Conservation (phyloP, 352 stramenopile genomes). For the Salisapilia sapeloensis region DNA sequence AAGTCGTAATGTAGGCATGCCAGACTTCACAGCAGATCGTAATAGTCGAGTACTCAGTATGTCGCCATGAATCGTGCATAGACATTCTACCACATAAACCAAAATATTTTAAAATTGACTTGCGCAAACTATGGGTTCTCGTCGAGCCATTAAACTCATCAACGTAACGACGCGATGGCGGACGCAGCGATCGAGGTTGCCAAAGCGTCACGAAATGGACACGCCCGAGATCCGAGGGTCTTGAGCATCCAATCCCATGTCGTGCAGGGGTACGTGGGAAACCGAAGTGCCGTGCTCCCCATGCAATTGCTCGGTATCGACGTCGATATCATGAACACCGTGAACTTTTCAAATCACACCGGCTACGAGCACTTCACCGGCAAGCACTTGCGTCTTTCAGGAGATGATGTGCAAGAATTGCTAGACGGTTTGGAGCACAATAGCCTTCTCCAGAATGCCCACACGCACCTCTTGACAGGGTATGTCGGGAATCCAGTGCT, state of each 20-base stretch:
- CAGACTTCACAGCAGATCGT: too few species aligned
- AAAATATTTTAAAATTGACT: too few species aligned
- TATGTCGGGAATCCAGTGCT: conserved; percentile 61
- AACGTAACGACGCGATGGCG: too few species aligned
- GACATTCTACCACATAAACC: too few species aligned
- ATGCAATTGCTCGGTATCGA: conserved; percentile 74
- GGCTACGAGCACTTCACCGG: conserved; percentile 62
- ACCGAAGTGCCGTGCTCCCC: conserved; percentile 75
- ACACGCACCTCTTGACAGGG: conserved; percentile 69
- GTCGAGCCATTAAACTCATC: too few species aligned
- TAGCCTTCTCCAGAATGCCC: conserved; percentile 34
- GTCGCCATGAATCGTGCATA: too few species aligned
- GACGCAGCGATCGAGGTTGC: too few species aligned
- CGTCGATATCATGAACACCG: conserved; percentile 78
- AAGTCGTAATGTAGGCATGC: too few species aligned
- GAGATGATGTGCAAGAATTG: conserved; percentile 60
- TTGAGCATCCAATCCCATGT: conserved; percentile 82
- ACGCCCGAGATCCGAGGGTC: conserved; percentile 18
- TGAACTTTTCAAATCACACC: conserved; percentile 81
- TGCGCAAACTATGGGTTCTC: too few species aligned
- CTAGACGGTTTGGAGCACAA: conserved; percentile 67
- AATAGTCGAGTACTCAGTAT: too few species aligned
- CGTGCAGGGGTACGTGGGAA: conserved; percentile 76
- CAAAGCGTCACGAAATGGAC: too few species aligned
- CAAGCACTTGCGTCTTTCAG: conserved; percentile 37